Conservation (phyloP, 2,329 filamentous ascomycete genomes). For the Neodidymelliopsis sp. region DNA sequence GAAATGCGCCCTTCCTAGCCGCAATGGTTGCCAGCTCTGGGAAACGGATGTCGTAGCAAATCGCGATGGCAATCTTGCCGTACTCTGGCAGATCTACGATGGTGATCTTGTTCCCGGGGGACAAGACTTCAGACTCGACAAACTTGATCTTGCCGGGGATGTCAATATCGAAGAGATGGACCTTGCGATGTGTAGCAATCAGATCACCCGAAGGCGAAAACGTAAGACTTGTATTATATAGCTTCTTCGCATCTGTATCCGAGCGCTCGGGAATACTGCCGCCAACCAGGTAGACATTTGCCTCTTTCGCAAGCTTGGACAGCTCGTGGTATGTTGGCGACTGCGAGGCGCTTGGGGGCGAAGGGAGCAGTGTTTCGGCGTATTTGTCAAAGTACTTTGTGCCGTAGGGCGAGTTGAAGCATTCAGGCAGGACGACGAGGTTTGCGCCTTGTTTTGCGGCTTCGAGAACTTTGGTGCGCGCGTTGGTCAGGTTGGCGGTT, state of each 20-base stretch:
- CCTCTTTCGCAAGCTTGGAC: constrained; percentile 78
- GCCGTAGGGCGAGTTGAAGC: constrained; percentile 98
- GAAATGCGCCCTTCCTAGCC: constrained; percentile 83
- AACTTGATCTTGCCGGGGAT: constrained; percentile 96
- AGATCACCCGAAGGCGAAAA: constrained; percentile 82
- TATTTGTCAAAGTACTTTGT: constrained; percentile 90
- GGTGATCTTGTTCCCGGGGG: constrained; percentile 83
- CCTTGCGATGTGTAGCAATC: constrained; percentile 88
- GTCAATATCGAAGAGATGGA: constrained; percentile 97
- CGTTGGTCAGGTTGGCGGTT: constrained; percentile 79
- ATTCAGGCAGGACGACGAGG: constrained; percentile 93
- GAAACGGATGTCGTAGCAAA: constrained; percentile 98
- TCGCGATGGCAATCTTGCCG: constrained; percentile 84
- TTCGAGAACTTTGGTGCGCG: constrained; percentile 81
- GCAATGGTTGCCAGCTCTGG: constrained; percentile 92
- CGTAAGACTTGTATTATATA: constrained; percentile 90
- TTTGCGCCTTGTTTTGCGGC: constrained; percentile 78
- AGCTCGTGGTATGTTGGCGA: constrained; percentile 89
- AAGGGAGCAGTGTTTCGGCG: constrained; percentile 84
- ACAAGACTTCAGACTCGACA: constrained; percentile 87
- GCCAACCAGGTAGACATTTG: constrained; percentile 82
- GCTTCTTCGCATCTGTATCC: constrained; percentile 63
- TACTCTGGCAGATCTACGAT: constrained; percentile 87
- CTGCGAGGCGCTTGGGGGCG: constrained; percentile 72
- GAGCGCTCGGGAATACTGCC: constrained; percentile 91